Evolutionary conservation across 1,139 yeast species (phyloP).

Genomic region (Arxiozyma heterogenica): DNA sequence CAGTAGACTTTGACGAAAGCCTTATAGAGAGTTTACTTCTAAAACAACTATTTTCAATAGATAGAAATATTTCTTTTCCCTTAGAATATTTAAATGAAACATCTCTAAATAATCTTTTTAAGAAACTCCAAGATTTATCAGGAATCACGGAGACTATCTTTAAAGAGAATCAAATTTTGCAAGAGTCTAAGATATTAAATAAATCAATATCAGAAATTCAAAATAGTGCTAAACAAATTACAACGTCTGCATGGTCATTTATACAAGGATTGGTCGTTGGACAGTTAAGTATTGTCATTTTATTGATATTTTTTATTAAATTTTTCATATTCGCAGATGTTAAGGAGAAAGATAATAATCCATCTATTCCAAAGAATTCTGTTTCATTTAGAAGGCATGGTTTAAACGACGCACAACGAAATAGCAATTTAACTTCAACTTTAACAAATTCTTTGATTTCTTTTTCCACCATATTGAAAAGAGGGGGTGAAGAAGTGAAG

Average conservation of each 20-base stretch:
- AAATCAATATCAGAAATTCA: background rate
- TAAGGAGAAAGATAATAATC: slow-evolving; percentile 14
- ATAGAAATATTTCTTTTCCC: background rate
- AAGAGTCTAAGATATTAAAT: background rate
- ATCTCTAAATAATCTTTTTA: background rate
- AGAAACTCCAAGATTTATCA: background rate
- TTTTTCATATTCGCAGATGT: slow-evolving; percentile 77
- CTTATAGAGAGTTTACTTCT: background rate
- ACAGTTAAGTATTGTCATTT: slow-evolving; percentile 70
- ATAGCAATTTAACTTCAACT: background rate
- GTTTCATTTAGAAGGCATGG: background rate
- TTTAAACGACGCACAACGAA: background rate
- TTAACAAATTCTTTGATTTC: background rate
- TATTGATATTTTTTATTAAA: slow-evolving; percentile 67
- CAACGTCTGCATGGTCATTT: slow-evolving; percentile 45
- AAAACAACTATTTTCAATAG: background rate
- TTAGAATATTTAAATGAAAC: background rate
- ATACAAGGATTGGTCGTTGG: slow-evolving; percentile 76
- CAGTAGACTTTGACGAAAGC: background rate
- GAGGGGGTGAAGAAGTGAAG: slow-evolving; percentile 23
- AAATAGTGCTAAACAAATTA: slow-evolving; percentile 14
- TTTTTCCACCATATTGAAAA: slow-evolving; percentile 21
- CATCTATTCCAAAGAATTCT: slow-evolving; percentile 8
- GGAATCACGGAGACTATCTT: background rate
- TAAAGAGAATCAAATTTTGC: background rate